A percentile compares a stretch with the other conserved stretches of the same genome.
Conservation (phyloP, 1,284 basidiomycete genomes). For the Cutaneotrichosporon cavernicola region DNA sequence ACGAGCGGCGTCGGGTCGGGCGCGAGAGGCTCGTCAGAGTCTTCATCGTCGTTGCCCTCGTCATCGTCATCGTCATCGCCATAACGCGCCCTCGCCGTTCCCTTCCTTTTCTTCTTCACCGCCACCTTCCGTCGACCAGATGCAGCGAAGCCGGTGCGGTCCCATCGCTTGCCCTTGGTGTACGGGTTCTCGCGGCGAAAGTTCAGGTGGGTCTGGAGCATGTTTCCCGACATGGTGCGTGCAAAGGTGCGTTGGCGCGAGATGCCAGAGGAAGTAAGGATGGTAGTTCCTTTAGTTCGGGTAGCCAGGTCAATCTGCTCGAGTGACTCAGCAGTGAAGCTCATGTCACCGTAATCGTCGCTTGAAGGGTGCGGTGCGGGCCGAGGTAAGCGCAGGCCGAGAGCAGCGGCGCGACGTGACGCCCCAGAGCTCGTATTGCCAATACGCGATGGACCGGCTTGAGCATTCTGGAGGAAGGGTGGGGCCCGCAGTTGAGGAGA, state of each 20-base stretch:
- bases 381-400: conserved; percentile 16
- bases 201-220: conserved; percentile 49
- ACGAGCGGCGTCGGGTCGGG: conserved; percentile 76
- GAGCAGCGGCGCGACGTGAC: conserved; percentile 14
- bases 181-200: conserved; percentile 42
- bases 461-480: neutral
- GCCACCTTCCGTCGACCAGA: conserved; percentile 62
- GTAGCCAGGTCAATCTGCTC: conserved; percentile 26
- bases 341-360: conserved; percentile 30
- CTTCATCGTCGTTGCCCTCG: conserved; percentile 50
- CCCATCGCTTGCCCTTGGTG: conserved; percentile 69
- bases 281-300: neutral
- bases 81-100: conserved; percentile 7
- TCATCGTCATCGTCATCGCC: conserved; percentile 44
- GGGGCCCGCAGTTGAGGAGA: neutral
- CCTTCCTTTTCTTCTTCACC: conserved; percentile 41
- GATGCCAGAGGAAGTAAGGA: conserved; percentile 1
- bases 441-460: neutral
- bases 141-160: conserved; percentile 77
- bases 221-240: conserved; percentile 16
- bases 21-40: conserved; percentile 65
- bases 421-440: conserved; percentile 15
- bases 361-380: conserved; percentile 19
- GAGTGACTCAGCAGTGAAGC: conserved; percentile 25
- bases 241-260: conserved; percentile 13